Conservation (phyloP, 108 stramenopile genomes). For the Discostella stelligeroides region DNA sequence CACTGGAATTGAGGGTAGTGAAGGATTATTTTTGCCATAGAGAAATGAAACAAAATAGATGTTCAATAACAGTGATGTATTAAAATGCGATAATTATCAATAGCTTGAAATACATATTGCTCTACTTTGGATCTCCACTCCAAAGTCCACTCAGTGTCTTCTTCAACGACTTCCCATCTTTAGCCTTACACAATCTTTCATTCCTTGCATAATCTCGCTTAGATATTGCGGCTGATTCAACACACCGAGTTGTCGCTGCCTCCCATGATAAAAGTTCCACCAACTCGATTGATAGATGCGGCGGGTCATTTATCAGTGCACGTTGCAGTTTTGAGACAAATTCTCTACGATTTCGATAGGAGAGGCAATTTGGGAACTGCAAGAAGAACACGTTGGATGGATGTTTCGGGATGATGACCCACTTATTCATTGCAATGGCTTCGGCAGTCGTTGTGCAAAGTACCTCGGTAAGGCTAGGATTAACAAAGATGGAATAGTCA, state of each 20-base stretch:
- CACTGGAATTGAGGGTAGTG: background rate
- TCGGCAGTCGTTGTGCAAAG: slow-evolving; percentile 88
- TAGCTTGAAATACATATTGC: no score
- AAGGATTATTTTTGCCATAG: slow-evolving; percentile 6
- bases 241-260: slow-evolving; percentile 71
- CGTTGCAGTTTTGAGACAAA: slow-evolving; percentile 57
- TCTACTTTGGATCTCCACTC: slow-evolving; percentile 4
- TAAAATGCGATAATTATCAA: no score
- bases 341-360: slow-evolving; percentile 53
- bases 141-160: slow-evolving; percentile 36
- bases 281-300: slow-evolving; percentile 38
- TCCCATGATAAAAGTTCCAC: slow-evolving; percentile 65
- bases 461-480: slow-evolving; percentile 79
- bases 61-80: no score
- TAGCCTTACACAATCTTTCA: slow-evolving; percentile 41
- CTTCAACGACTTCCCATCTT: slow-evolving; percentile 31
- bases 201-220: slow-evolving; percentile 58
- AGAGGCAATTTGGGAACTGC: slow-evolving; percentile 77
- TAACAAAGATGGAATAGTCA: slow-evolving; percentile 79
- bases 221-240: slow-evolving; percentile 57
- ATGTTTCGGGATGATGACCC: slow-evolving; percentile 76
- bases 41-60: background rate
- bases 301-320: slow-evolving; percentile 64
- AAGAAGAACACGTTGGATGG: slow-evolving; percentile 77
- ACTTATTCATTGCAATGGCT: slow-evolving; percentile 87